These are phyloP conservation scores for Eimeria maxima DNA, from an alignment of 169 alveolate species.

Conservation along the genomic window DNA sequence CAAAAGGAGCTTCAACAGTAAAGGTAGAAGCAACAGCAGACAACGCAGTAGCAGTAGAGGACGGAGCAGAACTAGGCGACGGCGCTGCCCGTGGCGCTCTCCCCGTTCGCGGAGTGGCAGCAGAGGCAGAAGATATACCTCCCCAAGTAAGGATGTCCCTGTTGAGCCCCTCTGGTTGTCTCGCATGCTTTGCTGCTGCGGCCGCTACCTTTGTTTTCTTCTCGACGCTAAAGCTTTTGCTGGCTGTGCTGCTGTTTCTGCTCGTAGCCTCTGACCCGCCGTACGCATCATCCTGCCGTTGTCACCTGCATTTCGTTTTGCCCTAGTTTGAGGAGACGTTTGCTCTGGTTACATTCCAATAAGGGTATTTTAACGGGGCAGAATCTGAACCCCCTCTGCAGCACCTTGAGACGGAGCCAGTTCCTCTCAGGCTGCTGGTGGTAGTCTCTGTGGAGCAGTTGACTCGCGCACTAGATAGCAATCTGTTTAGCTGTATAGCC, in stretches of 20 bases:
- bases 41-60: not conserved
- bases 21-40: not conserved
- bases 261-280: conserved; percentile 10
- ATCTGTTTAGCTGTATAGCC: not conserved
- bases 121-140: not conserved
- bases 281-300: not conserved
- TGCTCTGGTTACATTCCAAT: not conserved
- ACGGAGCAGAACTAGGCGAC: conserved; percentile 15
- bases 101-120: not conserved
- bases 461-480: not conserved
- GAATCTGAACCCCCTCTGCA: not conserved
- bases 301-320: not conserved
- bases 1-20: not conserved
- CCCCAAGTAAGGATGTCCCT: not conserved
- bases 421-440: not conserved
- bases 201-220: not conserved
- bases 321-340: not conserved
- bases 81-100: not conserved
- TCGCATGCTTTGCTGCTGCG: not conserved
- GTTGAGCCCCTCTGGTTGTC: not conserved
- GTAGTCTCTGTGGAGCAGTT: not conserved
- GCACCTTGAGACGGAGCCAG: not conserved
- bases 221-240: not conserved
- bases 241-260: not conserved
- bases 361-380: not conserved